These are phyloP conservation scores for Pichia sp. DNA, from an alignment of 1,139 yeast genomes.

Conservation along the genomic window DNA sequence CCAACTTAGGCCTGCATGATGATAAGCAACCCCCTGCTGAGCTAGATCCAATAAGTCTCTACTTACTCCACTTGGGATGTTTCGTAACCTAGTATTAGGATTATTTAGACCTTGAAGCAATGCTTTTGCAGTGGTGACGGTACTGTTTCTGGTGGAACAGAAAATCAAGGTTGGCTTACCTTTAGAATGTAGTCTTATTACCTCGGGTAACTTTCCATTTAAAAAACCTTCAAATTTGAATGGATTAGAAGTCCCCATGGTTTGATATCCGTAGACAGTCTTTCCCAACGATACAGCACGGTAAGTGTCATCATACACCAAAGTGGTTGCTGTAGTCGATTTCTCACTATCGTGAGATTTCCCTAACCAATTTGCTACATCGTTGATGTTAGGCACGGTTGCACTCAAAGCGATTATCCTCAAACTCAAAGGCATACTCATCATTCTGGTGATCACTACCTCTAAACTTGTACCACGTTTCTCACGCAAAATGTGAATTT, in stretches of 20 bases:
- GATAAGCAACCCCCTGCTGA: slow-evolving; percentile 45
- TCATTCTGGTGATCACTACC: slow-evolving; percentile 51
- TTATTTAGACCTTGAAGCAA: slow-evolving; percentile 21
- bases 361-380: slow-evolving; percentile 44
- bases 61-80: slow-evolving; percentile 21
- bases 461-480: slow-evolving; percentile 50
- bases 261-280: slow-evolving; percentile 41
- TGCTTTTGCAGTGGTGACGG: slow-evolving; percentile 44
- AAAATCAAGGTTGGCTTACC: slow-evolving; percentile 45
- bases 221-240: slow-evolving; percentile 43
- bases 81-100: slow-evolving; percentile 17
- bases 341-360: not conserved
- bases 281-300: slow-evolving; percentile 42
- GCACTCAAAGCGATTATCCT: slow-evolving; percentile 53
- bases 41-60: slow-evolving; percentile 32
- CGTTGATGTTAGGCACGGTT: slow-evolving; percentile 49
- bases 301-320: slow-evolving; percentile 44
- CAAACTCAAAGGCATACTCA: slow-evolving; percentile 35
- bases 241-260: slow-evolving; percentile 35
- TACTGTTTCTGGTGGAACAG: slow-evolving; percentile 50
- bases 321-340: slow-evolving; percentile 32
- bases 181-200: slow-evolving; percentile 36
- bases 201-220: slow-evolving; percentile 37
- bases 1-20: slow-evolving; percentile 53
- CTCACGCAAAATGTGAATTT: slow-evolving; percentile 46